Base-by-base conservation (phyloP, 495 filamentous ascomycete species). In the Penicillium malachiteum region DNA sequence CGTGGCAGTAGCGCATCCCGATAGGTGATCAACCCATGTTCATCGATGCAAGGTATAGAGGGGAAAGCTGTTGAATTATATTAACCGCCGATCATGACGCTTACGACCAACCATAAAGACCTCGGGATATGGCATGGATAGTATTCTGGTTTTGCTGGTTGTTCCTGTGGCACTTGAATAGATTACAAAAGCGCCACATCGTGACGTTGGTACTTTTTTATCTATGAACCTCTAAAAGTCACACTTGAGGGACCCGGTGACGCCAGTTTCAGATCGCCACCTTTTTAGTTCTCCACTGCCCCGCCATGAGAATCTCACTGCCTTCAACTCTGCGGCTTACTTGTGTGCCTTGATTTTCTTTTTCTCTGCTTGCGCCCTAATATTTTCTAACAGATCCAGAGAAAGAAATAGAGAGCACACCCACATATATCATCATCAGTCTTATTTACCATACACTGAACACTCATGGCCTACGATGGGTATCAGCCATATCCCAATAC, bases 401-500 rank as follows among this genome's bases (percentile, higher is more conserved):
- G 2, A 26, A 26, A 26, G 21, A 26, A 26, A 26, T 2, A 26
- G 21, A 26, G 21, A 26, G 21, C 21, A 26, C 21, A 26, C 21
- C 21, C 21, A 26, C 4, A 26, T 26, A 26, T 26, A 26, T 1
- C 21, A 26, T 2, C 21, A 4, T 1, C 21, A 26, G 21, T 46
- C 18, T 17, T 11, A 41, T 46, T 30, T 30, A 3, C 5, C 43
- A 2, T n/a, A 35, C 13, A 6, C 26, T 32, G 14, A 26, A 33
- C 26, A 31, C 40, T 33, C 46, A 78, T 78, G 75, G 73, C 73
- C 44, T 78, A 76, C 66, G 65, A 75, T 69, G 68, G 60, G 32
- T 72, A 70, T 37, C 68, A 70, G 54, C 43, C 54, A 26, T 16
- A 50, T 11, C 39, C 70, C 37, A 66, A 55, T 31, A 50, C 69